phyloP scores from a whole-genome alignment of 305 asterid species.

The Plantago coronopus region DNA sequence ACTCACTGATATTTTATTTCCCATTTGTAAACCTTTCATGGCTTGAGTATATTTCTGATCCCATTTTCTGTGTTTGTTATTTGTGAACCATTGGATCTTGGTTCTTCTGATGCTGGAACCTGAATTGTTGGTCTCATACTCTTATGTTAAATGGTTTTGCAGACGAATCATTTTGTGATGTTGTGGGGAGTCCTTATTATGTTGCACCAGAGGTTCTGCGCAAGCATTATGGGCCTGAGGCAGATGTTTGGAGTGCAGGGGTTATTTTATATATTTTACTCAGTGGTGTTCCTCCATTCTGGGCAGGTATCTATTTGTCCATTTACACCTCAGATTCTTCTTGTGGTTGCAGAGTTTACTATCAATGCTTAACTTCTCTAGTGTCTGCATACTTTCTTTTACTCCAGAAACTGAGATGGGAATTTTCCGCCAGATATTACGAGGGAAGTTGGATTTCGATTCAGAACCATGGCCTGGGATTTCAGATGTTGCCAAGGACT shows the following conservation, averaged over 20 bases:
- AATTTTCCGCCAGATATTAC: constrained; percentile 87
- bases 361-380: constrained; percentile 23
- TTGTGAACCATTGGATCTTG: too few species aligned
- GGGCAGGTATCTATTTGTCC: constrained; percentile 66
- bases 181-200: constrained; percentile 94
- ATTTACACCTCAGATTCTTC: background rate
- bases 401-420: constrained; percentile 94
- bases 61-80: background rate
- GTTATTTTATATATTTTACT: constrained; percentile 87
- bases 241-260: constrained; percentile 98
- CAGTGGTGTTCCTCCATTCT: constrained; percentile 94
- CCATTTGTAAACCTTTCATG: background rate
- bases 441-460: constrained; percentile 71
- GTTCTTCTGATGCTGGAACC: too few species aligned
- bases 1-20: background rate
- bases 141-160: constrained; percentile 17
- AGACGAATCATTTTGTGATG: constrained; percentile 80
- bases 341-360: background rate
- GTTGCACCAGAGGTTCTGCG: constrained; percentile 94
- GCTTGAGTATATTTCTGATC: background rate
- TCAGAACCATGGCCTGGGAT: constrained; percentile 98
- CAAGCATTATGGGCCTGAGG: constrained; percentile 85
- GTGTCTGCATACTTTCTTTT: constrained; percentile 19
- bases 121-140: background rate
- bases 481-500: constrained; percentile 80